These are phyloP conservation scores for Cyclocybe cylindracea DNA, from an alignment of 768 basidiomycete species.

Conservation along the genomic window DNA sequence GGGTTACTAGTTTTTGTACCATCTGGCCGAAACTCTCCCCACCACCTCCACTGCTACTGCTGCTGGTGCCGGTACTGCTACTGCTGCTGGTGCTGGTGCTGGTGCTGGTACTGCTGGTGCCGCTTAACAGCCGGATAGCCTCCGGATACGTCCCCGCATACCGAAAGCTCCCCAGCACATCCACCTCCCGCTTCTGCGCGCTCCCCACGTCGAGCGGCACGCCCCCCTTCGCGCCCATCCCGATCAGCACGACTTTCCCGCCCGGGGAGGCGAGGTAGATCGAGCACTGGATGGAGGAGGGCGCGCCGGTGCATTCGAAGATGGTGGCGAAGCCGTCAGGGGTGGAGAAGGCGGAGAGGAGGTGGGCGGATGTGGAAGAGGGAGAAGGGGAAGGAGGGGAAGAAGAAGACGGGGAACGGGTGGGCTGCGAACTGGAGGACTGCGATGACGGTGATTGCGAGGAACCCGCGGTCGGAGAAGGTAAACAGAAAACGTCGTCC, in stretches of 20 bases:
- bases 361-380: constrained; percentile 1
- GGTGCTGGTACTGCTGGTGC: no score
- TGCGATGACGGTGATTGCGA: background rate
- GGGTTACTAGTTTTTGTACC: constrained; percentile 68
- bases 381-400: constrained; percentile 1
- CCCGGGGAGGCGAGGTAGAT: constrained; percentile 82
- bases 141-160: constrained; percentile 89
- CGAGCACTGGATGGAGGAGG: constrained; percentile 88
- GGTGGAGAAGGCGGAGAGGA: constrained; percentile 56
- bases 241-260: constrained; percentile 90
- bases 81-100: background rate
- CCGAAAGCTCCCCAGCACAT: constrained; percentile 89
- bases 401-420: constrained; percentile 10
- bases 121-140: constrained; percentile 76
- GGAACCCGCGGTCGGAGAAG: constrained; percentile 24
- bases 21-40: constrained; percentile 25
- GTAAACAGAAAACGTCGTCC: constrained; percentile 67
- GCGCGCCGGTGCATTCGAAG: constrained; percentile 95
- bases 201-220: constrained; percentile 79
- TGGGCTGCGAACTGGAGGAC: constrained; percentile 1
- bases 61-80: background rate
- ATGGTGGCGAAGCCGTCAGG: constrained; percentile 89
- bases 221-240: constrained; percentile 92
- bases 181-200: constrained; percentile 87
- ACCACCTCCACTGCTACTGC: constrained; percentile 60